Evolutionary conservation across 140 eudicot genomes (phyloP), one percentile per base, ranked within the genome.

Genomic region (Bidens hawaiensis): DNA sequence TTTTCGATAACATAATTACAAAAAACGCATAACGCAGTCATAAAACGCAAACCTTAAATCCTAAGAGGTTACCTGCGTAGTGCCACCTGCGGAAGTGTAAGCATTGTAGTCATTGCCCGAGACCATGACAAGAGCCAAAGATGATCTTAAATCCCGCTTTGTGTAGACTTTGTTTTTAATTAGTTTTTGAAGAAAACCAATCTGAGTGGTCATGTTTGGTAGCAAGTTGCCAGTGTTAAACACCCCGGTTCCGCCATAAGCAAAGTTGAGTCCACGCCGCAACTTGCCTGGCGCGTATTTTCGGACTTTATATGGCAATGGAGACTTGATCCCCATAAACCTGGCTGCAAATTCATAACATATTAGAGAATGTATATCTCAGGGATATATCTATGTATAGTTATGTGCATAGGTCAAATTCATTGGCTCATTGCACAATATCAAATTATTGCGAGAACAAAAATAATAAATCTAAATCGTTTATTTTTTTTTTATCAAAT

Each of bases 151-250:
- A 50, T 87, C 95, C 24, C 15, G 34, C 70, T 71, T 71, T 62
- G 82, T 73, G 82, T 77, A 84, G 43, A 84, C 80, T 1, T 68
- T 51, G 7, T 70, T 67, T 0, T 62, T 19, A 38, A 89, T 31
- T 9, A 91, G 79, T 2, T 69, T 61, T 60, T 82, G 34, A 9
- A 87, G 75, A 46, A 68, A 67, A 38, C 82, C 95, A 62, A 87
- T 87, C 43, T 91, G 98, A 55, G 95, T 80, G 9, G 86, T 82
- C 96, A 91, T 80, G 76, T 91, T 91, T n/a, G 98, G 98, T 47
- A 68, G 76, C 40, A 67, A 19, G 16, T 65, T 75, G 5, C 63
- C 53, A 0, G 96, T 91, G 68, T 87, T 71, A 69, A 91, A 91
- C 19, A 91, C 98, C 23, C 98, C 98, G 0, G 95, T 91, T 27